Percentiles rank a stretch among this genome's conserved stretches.
These are phyloP conservation scores for Sporisorium graminicola DNA, from an alignment of 1,284 basidiomycete species.

Conservation along the genomic window DNA sequence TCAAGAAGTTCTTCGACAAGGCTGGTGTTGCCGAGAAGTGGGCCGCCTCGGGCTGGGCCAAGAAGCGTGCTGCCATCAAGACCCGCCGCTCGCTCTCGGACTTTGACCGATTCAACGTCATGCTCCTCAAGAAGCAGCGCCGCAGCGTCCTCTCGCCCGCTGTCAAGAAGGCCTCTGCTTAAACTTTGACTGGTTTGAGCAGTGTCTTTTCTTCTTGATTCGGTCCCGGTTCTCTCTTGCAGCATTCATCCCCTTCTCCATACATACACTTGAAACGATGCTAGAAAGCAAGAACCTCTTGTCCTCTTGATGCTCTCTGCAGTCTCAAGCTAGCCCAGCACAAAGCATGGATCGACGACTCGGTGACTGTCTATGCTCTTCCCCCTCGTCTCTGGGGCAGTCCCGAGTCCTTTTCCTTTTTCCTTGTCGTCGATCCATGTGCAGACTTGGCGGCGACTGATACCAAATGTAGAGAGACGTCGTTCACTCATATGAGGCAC, in stretches of 20 bases:
- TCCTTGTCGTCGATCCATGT: conserved; percentile 8
- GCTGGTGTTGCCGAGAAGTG: conserved; percentile 81
- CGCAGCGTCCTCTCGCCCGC: conserved; percentile 70
- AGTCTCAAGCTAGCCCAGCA: conserved; percentile 8
- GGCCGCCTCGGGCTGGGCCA: conserved; percentile 85
- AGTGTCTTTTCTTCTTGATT: conserved; percentile 19
- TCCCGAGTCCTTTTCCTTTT: conserved; percentile 11
- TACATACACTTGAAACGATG: conserved; percentile 15
- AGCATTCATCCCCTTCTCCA: conserved; percentile 24
- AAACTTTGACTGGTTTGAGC: conserved; percentile 22
- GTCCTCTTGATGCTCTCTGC: conserved; percentile 7
- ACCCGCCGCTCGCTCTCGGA: conserved; percentile 84
- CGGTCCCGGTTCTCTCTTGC: conserved; percentile 24
- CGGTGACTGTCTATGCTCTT: conserved; percentile 21
- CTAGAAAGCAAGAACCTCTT: neutral
- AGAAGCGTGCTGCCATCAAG: conserved; percentile 84
- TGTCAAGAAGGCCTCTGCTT: conserved; percentile 64
- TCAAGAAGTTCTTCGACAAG: conserved; percentile 90
- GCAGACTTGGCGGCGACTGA: conserved; percentile 4
- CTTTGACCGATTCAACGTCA: conserved; percentile 84
- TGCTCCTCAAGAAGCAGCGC: conserved; percentile 74
- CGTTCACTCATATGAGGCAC: neutral
- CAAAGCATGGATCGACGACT: conserved; percentile 19
- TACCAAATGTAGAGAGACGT: conserved; percentile 16
- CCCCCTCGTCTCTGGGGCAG: conserved; percentile 45